These are phyloP conservation scores for Neurospora sp. DNA, from an alignment of 495 filamentous ascomycete genomes.

Conservation along the genomic window DNA sequence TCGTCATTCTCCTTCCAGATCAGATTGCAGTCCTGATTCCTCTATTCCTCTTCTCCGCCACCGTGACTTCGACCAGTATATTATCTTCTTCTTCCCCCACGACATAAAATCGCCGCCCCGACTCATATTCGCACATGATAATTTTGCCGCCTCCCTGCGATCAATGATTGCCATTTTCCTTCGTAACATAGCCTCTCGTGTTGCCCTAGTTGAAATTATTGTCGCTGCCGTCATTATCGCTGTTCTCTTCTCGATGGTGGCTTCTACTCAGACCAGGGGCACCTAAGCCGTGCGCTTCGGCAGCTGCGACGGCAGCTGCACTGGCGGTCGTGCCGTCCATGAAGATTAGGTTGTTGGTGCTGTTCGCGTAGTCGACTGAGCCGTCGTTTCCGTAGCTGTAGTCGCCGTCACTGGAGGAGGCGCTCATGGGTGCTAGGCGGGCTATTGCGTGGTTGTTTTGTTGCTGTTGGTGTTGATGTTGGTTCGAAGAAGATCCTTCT, in stretches of 20 bases:
- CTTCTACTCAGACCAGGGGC: not conserved
- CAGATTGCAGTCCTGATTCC: not conserved
- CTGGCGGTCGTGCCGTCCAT: not conserved
- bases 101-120: not conserved
- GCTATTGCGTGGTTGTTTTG: not conserved
- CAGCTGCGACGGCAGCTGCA: not conserved
- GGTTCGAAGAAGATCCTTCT: not conserved
- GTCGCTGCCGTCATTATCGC: not conserved
- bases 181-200: not conserved
- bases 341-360: not conserved
- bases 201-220: not conserved
- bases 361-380: not conserved
- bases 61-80: not conserved
- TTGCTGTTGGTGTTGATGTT: not conserved
- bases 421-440: not conserved
- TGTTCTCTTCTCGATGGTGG: not conserved
- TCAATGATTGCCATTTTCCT: not conserved
- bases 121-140: no score
- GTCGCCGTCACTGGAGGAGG: not conserved
- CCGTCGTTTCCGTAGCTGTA: not conserved
- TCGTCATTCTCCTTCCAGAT: not conserved
- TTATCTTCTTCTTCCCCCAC: not conserved
- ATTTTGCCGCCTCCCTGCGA: no score
- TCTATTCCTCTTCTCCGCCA: not conserved
- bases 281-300: not conserved